Evolutionary conservation across 2,329 filamentous ascomycete species (phyloP), one percentile per base, ranked within the genome.

Genomic region (Gaeumannomyces sp.): DNA sequence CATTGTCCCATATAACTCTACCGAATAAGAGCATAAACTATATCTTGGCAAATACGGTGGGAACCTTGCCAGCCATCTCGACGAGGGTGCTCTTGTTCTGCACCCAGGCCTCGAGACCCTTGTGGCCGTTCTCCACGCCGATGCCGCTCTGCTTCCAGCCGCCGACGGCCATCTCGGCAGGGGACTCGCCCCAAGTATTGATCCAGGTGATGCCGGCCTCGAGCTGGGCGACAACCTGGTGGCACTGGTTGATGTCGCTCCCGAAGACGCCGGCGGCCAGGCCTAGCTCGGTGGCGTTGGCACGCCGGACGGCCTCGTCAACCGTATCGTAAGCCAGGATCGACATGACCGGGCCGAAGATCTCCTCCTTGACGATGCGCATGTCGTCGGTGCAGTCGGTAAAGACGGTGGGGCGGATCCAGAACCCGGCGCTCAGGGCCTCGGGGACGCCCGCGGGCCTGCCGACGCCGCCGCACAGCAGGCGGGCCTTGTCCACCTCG

Each of bases 121-220:
- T 86, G 66, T 87, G 81, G 4, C 92, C 93, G 75, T 97, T 97
- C 81, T 96, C 92, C 1, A 96, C 88, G 0, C 92, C 92, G 13
- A 96, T 78, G 45, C 93, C 93, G 73, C 92, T 96, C 82, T 90
- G 84, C 80, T 96, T 96, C 93, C 92, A 96, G 0, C 92, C 92
- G 13, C 92, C 92, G 0, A 96, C 92, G 2, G 90, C 89, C 93
- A 96, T 96, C 80, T 96, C 92, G 0, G 93, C 91, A 0, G 92
- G 92, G 61, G 85, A 89, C 79, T 96, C 92, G n/a, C 93, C 92
- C 93, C 93, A 96, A 0, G 91, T 93, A 75, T 96, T 96, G 63
- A 96, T 83, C 92, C 92, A 96, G 1, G 91, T 96, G 72, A 96
- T 96, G 45, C 92, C 92, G 0, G 92, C 92, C 73, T 96, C 84